Percentiles rank a stretch among this genome's conserved stretches.
Conservation (phyloP, 2,329 filamentous ascomycete species). For the Verticillium dahliae region DNA sequence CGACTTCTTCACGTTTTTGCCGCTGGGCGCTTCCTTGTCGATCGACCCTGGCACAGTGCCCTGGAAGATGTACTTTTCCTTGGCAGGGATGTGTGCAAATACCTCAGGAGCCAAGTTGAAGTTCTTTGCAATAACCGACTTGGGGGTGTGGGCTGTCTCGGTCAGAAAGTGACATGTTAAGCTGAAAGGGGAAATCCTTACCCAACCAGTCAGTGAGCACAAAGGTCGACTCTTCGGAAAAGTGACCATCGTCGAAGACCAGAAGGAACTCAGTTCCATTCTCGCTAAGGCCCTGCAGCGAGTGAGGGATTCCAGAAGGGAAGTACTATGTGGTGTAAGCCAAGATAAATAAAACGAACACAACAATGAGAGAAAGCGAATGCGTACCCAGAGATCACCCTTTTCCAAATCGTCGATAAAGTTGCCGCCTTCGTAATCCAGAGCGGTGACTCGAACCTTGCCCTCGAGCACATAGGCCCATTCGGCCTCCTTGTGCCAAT, state of each 20-base stretch:
- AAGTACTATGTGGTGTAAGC: slow-evolving; percentile 49
- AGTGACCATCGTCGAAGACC: slow-evolving; percentile 40
- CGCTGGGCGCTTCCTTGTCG: slow-evolving; percentile 55
- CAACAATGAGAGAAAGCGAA: background rate
- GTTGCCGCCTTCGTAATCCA: slow-evolving; percentile 68
- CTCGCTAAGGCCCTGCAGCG: slow-evolving; percentile 61
- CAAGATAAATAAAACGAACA: background rate
- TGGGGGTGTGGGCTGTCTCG: slow-evolving; percentile 56
- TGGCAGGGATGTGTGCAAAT: slow-evolving; percentile 59
- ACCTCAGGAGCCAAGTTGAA: slow-evolving; percentile 66
- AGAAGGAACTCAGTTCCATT: slow-evolving; percentile 50
- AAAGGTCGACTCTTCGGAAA: slow-evolving; percentile 60
- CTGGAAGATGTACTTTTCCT: slow-evolving; percentile 73
- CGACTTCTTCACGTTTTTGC: slow-evolving; percentile 58
- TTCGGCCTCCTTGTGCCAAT: slow-evolving; percentile 77
- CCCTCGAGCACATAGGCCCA: slow-evolving; percentile 72
- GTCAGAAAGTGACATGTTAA: background rate
- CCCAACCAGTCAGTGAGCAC: slow-evolving; percentile 66
- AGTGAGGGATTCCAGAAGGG: slow-evolving; percentile 69
- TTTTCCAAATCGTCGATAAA: slow-evolving; percentile 72
- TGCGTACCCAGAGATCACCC: slow-evolving; percentile 56
- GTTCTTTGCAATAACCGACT: slow-evolving; percentile 66
- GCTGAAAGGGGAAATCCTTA: slow-evolving; percentile 20
- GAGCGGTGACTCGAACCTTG: slow-evolving; percentile 62
- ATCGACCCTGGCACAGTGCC: slow-evolving; percentile 61